Conservation (phyloP, 75 land plant genomes). For the Selaginella moellendorffii region DNA sequence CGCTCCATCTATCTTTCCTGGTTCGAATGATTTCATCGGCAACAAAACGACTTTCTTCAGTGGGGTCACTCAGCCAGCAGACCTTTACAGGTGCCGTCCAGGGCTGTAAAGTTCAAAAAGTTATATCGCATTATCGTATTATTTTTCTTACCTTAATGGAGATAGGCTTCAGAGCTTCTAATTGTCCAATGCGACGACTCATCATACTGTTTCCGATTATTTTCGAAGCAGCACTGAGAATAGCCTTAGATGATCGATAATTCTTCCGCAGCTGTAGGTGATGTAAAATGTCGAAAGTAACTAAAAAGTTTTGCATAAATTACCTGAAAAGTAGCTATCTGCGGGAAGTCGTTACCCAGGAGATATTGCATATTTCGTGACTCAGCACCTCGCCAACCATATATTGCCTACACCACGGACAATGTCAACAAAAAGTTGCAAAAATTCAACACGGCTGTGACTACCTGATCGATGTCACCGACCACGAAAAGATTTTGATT, state of each 20-base stretch:
- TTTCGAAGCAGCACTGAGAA: conserved; percentile 14
- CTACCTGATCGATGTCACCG: conserved; percentile 23
- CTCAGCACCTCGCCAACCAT: conserved; percentile 23
- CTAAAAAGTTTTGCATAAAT: neutral
- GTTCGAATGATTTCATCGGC: conserved; percentile 11
- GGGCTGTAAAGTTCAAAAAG: no score
- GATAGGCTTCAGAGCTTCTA: conserved; percentile 5
- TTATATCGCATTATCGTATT: no score
- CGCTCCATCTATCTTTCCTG: conserved; percentile 4
- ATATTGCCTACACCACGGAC: no score
- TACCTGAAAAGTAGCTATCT: conserved; percentile 17
- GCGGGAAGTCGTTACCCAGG: conserved; percentile 14
- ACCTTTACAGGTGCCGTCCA: neutral
- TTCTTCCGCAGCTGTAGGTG: conserved; percentile 13
- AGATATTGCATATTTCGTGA: conserved; percentile 11
- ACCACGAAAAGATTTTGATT: conserved; percentile 21
- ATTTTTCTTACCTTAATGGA: conserved; percentile 12
- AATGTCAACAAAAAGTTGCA: no score
- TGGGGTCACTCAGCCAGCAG: neutral
- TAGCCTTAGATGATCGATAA: conserved; percentile 16
- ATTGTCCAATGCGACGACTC: conserved; percentile 4
- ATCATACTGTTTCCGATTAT: neutral
- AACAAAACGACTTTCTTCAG: conserved; percentile 15
- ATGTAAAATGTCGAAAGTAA: neutral
- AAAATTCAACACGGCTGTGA: neutral